These are phyloP conservation scores for Didymella segeticola DNA, from an alignment of 2,329 filamentous ascomycete genomes.

Conservation along the genomic window DNA sequence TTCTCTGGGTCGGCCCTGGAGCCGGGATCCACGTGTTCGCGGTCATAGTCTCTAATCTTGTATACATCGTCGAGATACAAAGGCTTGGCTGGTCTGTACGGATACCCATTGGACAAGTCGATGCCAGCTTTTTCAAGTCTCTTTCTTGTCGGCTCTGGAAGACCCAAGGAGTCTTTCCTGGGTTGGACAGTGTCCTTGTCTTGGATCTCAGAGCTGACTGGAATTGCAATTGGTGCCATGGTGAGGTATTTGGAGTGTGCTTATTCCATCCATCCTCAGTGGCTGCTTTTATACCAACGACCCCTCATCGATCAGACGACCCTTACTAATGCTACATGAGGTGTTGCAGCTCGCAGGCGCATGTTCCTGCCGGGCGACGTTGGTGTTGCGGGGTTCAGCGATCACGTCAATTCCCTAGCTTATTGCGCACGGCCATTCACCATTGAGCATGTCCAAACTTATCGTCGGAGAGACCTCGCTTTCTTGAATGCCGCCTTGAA, in stretches of 20 bases:
- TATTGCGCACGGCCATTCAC: constrained; percentile 40
- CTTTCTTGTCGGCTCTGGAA: constrained; percentile 64
- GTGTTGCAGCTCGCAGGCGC: constrained; percentile 14
- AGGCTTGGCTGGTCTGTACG: constrained; percentile 71
- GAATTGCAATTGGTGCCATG: constrained; percentile 67
- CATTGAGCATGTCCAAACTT: constrained; percentile 26
- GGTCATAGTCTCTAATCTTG: constrained; percentile 63
- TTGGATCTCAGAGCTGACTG: constrained; percentile 57
- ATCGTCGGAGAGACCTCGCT: constrained; percentile 24
- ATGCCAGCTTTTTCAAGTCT: constrained; percentile 72
- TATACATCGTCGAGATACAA: constrained; percentile 74
- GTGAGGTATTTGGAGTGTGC: constrained; percentile 17
- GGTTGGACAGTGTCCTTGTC: constrained; percentile 66
- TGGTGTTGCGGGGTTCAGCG: constrained; percentile 42
- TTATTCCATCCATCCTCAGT: background rate
- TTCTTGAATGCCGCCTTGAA: constrained; percentile 1
- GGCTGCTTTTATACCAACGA: constrained; percentile 24
- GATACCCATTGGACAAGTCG: constrained; percentile 73
- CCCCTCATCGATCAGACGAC: constrained; percentile 10
- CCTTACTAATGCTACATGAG: constrained; percentile 24
- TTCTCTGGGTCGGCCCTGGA: constrained; percentile 61
- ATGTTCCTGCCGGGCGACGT: constrained; percentile 12
- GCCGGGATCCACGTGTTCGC: constrained; percentile 43
- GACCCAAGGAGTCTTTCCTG: constrained; percentile 67
- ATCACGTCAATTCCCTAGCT: constrained; percentile 43